Base-by-base conservation (phyloP, 2,329 filamentous ascomycete species). In the Rutstroemia sp. region DNA sequence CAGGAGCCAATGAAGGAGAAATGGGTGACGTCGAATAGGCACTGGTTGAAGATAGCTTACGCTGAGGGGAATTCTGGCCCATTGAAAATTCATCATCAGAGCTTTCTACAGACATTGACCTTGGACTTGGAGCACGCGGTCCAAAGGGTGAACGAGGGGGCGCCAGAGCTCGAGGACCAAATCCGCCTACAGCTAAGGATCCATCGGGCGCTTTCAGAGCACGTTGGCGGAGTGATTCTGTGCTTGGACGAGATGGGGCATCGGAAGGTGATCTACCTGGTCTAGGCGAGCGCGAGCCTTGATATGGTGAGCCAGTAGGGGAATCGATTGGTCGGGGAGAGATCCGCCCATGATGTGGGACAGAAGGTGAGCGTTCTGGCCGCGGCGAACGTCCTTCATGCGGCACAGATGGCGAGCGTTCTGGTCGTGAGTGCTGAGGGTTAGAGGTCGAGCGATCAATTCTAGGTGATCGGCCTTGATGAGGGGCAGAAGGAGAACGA, bases 21-120 rank as follows among this genome's bases (percentile, higher is more conserved):
- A 82, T 76, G 10, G 84, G 83, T 21, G 84, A 85, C 50, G 78
- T 71, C 2, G 82, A 86, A 34, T 83, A 71, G 48, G 76, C 80
- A 62, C 81, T 92, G 62, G 86, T 86, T 16, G 82, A 81, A 1
- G 92, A 96, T 50, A 91, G 74, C 68, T 94, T 94, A 45, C 91
- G 82, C n/a, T 81, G 76, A 27, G 83, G 79, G 6, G 87, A 83
- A 25, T 34, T 23, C 78, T 81, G 12, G 76, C 74, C n/a, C 53
- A 65, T 79, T 78, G 60, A 78, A 79, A 57, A 17, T 10, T 92
- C 89, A 54, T 90, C 87, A 51, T 92, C 88, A 1, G 82, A 85
- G 27, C 82, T 83, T 56, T 87, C 79, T 8, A 79, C 72, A 14
- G 86, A 82, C 5, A 80, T 77, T n/a, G 81, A 83, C 67, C 81